Evolutionary conservation across 2,329 filamentous ascomycete species (phyloP), one percentile per base, ranked within the genome.

Genomic region (Endoconidiophora laricicola): DNA sequence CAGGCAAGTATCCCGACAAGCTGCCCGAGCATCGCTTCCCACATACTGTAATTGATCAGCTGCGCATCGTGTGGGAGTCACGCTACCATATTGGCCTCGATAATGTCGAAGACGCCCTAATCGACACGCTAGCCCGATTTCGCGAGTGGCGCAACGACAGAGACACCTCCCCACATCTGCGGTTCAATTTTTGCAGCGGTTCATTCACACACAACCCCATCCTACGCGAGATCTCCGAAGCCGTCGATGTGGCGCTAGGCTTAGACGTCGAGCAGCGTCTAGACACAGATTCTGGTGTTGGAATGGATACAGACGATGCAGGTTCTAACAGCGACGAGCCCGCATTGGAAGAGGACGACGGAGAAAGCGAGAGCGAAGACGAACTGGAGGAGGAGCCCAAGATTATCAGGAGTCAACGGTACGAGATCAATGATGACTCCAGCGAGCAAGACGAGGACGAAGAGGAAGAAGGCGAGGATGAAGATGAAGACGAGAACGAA

Each of bases 41-140:
- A 6, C 18, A 33, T 2, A 16, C 16, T 9, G n/a, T 50, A 6
- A 36, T 46, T 1, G 22, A 45, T 16, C n/a, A 39, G 20, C 22
- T 45, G 29, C 22, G 38, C 3, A 22, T 45, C 6, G 41, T 40
- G 10, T 50, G 48, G 48, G 29, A 37, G 7, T 41, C 23, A 10
- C 22, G 48, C 5, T 45, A 37, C 10, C 14, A 10, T 2, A 39
- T 22, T 29, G 48, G 48, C 9, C 42, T 50, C 7, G 41, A 50
- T 14, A 42, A 26, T 6, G 41, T 50, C 2, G 48, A 50, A 10
- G 48, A 50, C 23, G n/a, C 20, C 6, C 29, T 50, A 14, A 50
- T 50, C 18, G 43, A 22, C 3, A 20, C 38, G 12, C 23, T 50
- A 33, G 23, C 14, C 12, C 44, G 29, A 29, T 50, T 50, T 26